Percentiles rank a stretch among this genome's conserved stretches.
Conservation (phyloP, 1,284 basidiomycete genomes). For the Exobasidium cylindrosporum region DNA sequence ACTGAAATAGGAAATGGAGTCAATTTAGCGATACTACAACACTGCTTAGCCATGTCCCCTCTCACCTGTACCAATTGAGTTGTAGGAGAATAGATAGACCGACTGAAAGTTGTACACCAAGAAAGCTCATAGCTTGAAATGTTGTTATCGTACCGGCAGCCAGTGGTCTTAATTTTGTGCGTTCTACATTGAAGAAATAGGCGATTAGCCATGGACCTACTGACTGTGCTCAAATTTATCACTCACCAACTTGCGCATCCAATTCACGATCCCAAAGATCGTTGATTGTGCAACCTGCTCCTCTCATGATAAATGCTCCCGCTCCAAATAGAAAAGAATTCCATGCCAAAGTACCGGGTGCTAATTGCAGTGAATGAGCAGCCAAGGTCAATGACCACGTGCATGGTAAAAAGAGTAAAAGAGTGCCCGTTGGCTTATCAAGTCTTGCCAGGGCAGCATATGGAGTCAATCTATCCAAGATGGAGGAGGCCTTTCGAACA, state of each 20-base stretch:
- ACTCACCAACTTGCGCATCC: slow-evolving; percentile 84
- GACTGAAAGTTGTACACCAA: slow-evolving; percentile 75
- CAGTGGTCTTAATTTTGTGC: slow-evolving; percentile 69
- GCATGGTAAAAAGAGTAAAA: slow-evolving; percentile 89
- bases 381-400: slow-evolving; percentile 53
- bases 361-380: slow-evolving; percentile 36
- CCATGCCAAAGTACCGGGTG: slow-evolving; percentile 32
- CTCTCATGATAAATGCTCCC: slow-evolving; percentile 92
- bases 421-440: slow-evolving; percentile 92
- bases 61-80: slow-evolving; percentile 86
- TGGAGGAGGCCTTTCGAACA: too few relatives aligned
- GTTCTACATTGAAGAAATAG: slow-evolving; percentile 56
- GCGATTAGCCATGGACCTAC: background rate
- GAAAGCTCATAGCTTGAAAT: slow-evolving; percentile 74
- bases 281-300: slow-evolving; percentile 97
- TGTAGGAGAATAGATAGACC: slow-evolving; percentile 88
- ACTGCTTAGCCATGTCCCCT: too few relatives aligned
- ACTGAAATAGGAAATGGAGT: slow-evolving; percentile 57
- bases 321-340: slow-evolving; percentile 73
- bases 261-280: slow-evolving; percentile 96
- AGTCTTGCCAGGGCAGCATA: slow-evolving; percentile 82
- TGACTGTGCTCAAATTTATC: background rate
- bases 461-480: slow-evolving; percentile 57
- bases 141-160: slow-evolving; percentile 78
- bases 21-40: background rate